Conservation (phyloP, 805 yeast species). For the Saccharomyces eubayanus region DNA sequence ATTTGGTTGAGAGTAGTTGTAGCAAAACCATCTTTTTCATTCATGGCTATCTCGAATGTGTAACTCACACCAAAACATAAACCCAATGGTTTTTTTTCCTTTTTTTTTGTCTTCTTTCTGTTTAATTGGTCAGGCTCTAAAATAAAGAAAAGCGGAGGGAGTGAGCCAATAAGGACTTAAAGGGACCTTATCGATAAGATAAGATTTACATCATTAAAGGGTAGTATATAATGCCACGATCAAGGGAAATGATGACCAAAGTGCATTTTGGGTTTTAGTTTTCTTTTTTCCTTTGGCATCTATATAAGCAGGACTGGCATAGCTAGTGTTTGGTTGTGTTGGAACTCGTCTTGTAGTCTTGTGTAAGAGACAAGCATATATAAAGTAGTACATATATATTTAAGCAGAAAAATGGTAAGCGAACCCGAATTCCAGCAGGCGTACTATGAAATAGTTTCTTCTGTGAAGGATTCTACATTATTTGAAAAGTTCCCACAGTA, state of each 20-base stretch:
- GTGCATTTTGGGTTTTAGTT: neutral
- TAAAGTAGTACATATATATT: neutral
- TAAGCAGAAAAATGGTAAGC: conserved; percentile 7
- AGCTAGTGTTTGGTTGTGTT: neutral
- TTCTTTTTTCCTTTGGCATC: neutral
- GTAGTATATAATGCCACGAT: neutral
- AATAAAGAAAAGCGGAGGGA: neutral
- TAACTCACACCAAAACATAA: neutral
- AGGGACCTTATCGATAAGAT: neutral
- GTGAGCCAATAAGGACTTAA: neutral
- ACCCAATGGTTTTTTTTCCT: neutral
- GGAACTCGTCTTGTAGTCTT: neutral
- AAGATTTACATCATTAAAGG: neutral
- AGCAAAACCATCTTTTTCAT: neutral
- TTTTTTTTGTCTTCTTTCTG: neutral
- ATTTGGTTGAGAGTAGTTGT: neutral
- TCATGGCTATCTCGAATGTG: neutral
- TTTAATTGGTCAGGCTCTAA: neutral
- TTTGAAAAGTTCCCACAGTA: conserved; percentile 86
- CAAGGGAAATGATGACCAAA: neutral
- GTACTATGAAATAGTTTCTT: conserved; percentile 81
- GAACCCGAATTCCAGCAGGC: conserved; percentile 99
- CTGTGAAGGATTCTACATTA: conserved; percentile 84
- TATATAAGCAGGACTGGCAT: neutral
- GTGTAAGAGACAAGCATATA: neutral